These are phyloP conservation scores for Podospora australis DNA, from an alignment of 495 filamentous ascomycete species.

Conservation along the genomic window DNA sequence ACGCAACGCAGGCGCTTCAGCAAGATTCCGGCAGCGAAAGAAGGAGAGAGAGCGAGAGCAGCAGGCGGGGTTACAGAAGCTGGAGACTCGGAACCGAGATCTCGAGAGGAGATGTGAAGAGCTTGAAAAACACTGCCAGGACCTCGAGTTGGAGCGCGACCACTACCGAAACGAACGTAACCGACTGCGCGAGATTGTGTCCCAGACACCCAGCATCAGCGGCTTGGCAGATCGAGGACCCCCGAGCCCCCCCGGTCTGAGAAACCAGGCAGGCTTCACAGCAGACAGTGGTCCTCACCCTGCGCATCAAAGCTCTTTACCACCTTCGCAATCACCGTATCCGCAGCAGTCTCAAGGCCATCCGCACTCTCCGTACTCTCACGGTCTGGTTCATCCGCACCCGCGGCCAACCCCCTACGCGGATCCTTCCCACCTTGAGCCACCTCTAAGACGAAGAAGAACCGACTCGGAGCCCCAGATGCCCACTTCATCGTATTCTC, in stretches of 20 bases:
- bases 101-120: slow-evolving; percentile 40
- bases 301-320: slow-evolving; percentile 14
- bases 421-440: slow-evolving; percentile 33
- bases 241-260: slow-evolving; percentile 36
- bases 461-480: slow-evolving; percentile 40
- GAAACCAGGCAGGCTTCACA: slow-evolving; percentile 26
- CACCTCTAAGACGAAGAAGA: slow-evolving; percentile 37
- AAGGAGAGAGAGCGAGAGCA: slow-evolving; percentile 83
- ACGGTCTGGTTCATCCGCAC: slow-evolving; percentile 12
- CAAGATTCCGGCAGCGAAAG: slow-evolving; percentile 77
- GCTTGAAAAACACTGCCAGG: slow-evolving; percentile 37
- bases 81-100: slow-evolving; percentile 52
- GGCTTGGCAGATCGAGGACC: slow-evolving; percentile 43
- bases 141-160: slow-evolving; percentile 43
- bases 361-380: slow-evolving; percentile 13
- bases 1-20: slow-evolving; percentile 88
- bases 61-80: slow-evolving; percentile 55
- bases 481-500: slow-evolving; percentile 28
- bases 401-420: slow-evolving; percentile 20
- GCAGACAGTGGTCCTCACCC: slow-evolving; percentile 27
- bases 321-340: slow-evolving; percentile 11
- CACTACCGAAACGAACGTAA: slow-evolving; percentile 52
- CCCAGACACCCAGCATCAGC: slow-evolving; percentile 45
- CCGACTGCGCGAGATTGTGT: slow-evolving; percentile 58
- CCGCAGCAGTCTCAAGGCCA: slow-evolving; percentile 15